A percentile compares a stretch with the other conserved stretches of the same genome.
These are phyloP conservation scores for Lumnitzera racemosa DNA, from an alignment of 345 rosid species.

Conservation along the genomic window DNA sequence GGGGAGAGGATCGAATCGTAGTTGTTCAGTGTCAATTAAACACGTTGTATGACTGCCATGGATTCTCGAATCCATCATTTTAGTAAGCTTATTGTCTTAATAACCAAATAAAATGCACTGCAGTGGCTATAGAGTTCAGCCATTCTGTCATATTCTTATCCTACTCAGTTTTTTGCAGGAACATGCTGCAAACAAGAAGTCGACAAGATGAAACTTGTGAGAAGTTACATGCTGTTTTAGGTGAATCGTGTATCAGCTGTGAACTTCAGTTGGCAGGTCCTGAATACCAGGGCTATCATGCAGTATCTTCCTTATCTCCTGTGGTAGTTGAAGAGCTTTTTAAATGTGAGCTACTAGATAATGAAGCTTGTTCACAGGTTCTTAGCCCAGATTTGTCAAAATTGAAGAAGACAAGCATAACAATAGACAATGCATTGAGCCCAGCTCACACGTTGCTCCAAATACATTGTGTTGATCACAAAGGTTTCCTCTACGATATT, in stretches of 20 bases:
- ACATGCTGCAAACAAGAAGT: constrained; percentile 51
- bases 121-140: background rate
- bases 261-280: constrained; percentile 66
- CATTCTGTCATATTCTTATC: background rate
- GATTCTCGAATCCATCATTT: no score
- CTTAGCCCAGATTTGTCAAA: constrained; percentile 55
- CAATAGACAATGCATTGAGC: constrained; percentile 68
- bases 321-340: constrained; percentile 51
- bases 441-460: constrained; percentile 77
- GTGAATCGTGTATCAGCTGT: constrained; percentile 70
- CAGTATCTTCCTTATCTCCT: constrained; percentile 48
- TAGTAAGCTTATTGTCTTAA: no score
- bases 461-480: constrained; percentile 60
- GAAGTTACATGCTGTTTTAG: constrained; percentile 58
- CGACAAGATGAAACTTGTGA: constrained; percentile 52
- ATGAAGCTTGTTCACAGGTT: constrained; percentile 39
- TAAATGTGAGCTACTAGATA: constrained; percentile 35
- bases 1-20: background rate
- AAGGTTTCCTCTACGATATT: constrained; percentile 71
- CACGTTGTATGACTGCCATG: no score
- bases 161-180: constrained; percentile 30
- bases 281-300: constrained; percentile 52
- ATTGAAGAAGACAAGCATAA: constrained; percentile 43
- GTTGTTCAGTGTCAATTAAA: background rate
- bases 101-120: no score